Base-by-base conservation (phyloP, 2,329 filamentous ascomycete species). In the Colletotrichum plurivorum region DNA sequence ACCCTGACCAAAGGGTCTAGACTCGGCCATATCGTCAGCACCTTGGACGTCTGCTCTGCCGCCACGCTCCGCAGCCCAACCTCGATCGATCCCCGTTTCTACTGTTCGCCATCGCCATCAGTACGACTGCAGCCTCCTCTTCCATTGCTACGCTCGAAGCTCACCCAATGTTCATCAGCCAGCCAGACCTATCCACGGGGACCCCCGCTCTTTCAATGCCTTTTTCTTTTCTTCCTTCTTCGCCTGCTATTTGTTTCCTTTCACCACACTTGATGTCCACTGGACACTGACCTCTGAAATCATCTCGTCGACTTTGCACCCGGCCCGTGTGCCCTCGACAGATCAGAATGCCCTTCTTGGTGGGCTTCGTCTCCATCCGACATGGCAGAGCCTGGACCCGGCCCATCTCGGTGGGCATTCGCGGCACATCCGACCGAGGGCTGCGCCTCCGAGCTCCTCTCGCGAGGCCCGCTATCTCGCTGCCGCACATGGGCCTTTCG, bases 381-480 rank as follows among this genome's bases (percentile, higher is more conserved):
- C 46, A 27, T 20, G 60, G 10, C 58, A 16, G 22, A 51, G 25
- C 48, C 49, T 66, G 41, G 48, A 55, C 66, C 49, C 3, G 25
- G 27, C 58, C 6, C 18, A 39, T 43, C 18, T 22, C 22, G 20
- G 62, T 66, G 49, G 66, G 36, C 54, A 55, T 48, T 45, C 15
- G 31, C 61, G 55, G 66, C 54, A 66, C 61, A 65, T 59, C 61
- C 48, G 61, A 16, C 53, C 41, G 41, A 53, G 16, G 9, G 43
- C 59, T 62, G 59, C 59, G 59, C 49, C 41, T 55, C 36, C 18
- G 7, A 36, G 31, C 31, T 36, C 31, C 31, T 41, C 41, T 39
- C 36, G 22, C 22, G 18, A 22, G 52, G 52, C 16, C 52, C 27
- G 31, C 25, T 36, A 46, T 22, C 51, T 65, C 39, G 46, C 52